phyloP scores from a whole-genome alignment of 1,139 yeast species.

The Saccharomycopsis crataegensis region DNA sequence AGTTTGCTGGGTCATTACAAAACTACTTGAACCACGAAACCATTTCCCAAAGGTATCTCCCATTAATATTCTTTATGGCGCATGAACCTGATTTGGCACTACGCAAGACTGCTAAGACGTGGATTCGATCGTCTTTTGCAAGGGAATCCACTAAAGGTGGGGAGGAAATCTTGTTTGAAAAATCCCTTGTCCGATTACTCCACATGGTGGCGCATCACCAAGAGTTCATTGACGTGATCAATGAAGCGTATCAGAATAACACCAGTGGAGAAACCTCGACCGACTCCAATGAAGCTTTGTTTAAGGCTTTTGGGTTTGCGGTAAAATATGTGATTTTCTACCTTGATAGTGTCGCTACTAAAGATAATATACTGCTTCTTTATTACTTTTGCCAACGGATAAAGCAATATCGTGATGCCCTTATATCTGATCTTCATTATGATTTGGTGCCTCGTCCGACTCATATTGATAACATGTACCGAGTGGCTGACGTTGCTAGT shows the following conservation, averaged over 20 bases:
- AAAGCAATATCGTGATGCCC: constrained; percentile 67
- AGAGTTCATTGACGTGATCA: constrained; percentile 45
- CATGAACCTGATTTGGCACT: constrained; percentile 58
- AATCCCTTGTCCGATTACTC: constrained; percentile 57
- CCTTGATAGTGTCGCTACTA: constrained; percentile 51
- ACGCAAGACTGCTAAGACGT: constrained; percentile 48
- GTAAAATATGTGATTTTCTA: constrained; percentile 53
- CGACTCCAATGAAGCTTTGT: constrained; percentile 18
- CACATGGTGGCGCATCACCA: constrained; percentile 73
- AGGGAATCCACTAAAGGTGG: constrained; percentile 22
- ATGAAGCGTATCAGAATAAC: constrained; percentile 19
- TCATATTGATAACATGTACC: constrained; percentile 42
- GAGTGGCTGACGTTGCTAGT: constrained; percentile 70
- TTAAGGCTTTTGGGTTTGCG: constrained; percentile 45
- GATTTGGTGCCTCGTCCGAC: constrained; percentile 27
- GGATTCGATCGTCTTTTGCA: constrained; percentile 62
- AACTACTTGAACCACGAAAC: constrained; percentile 42
- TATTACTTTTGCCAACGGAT: constrained; percentile 74
- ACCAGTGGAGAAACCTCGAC: constrained; percentile 10
- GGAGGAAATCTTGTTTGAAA: constrained; percentile 49
- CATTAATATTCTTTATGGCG: constrained; percentile 66
- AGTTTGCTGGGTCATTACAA: constrained; percentile 47
- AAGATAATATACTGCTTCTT: constrained; percentile 63
- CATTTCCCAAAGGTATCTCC: constrained; percentile 59
- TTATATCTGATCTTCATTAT: constrained; percentile 37